Evolutionary conservation across 164 flowering plant genomes (phyloP).

Genomic region (Liriodendron chinense): DNA sequence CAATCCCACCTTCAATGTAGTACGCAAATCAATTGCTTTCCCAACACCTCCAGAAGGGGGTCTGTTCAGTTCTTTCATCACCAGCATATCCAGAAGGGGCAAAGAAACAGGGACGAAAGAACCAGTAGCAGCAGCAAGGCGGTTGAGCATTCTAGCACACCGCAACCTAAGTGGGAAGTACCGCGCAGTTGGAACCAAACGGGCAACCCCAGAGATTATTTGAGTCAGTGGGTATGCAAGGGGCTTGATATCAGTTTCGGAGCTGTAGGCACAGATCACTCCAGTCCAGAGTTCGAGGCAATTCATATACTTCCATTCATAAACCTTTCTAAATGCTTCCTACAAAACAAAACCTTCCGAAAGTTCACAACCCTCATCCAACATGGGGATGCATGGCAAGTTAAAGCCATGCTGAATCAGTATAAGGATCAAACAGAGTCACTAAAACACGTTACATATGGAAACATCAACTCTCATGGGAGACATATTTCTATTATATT

Average conservation of each 20-base stretch:
- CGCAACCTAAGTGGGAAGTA: constrained; percentile 88
- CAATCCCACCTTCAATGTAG: constrained; percentile 55
- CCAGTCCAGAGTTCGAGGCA: constrained; percentile 99
- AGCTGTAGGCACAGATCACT: constrained; percentile 68
- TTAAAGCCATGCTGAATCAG: background rate
- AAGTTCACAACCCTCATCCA: background rate
- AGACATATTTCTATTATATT: too few species aligned
- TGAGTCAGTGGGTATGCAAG: constrained; percentile 91
- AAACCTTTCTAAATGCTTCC: constrained; percentile 84
- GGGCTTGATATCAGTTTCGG: constrained; percentile 67
- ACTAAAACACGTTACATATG: too few species aligned
- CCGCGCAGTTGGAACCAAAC: constrained; percentile 83
- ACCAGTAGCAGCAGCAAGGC: constrained; percentile 70
- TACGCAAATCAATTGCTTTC: constrained; percentile 72
- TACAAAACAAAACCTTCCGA: constrained; percentile 20
- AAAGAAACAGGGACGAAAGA: constrained; percentile 77
- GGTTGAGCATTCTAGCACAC: constrained; percentile 90
- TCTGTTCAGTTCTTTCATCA: constrained; percentile 80
- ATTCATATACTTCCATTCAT: constrained; percentile 91
- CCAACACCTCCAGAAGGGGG: constrained; percentile 84
- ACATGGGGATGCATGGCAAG: background rate
- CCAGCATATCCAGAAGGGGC: constrained; percentile 88
- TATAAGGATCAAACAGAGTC: background rate
- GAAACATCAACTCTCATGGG: too few species aligned
- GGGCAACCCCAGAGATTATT: constrained; percentile 81